Conservation (phyloP, 768 basidiomycete species). For the Phaffia tasmanica region DNA sequence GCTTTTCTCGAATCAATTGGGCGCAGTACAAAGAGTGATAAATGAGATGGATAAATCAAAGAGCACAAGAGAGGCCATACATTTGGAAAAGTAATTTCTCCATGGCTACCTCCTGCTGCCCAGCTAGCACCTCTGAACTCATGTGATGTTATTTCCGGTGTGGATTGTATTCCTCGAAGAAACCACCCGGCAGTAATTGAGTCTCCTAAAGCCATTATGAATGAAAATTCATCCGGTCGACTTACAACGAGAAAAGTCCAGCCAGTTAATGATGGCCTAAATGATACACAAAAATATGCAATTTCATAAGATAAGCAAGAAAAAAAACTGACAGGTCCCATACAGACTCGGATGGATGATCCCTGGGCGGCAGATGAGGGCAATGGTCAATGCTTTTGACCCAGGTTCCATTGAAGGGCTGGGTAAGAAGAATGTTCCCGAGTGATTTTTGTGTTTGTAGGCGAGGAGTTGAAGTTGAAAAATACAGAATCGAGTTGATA, state of each 20-base stretch:
- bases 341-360: neutral
- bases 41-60: neutral
- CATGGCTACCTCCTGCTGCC: constrained; percentile 19
- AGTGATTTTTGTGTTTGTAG: too few relatives aligned
- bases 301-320: too few relatives aligned
- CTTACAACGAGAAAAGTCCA: neutral
- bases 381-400: neutral
- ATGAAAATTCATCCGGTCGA: constrained; percentile 23
- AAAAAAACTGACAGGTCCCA: constrained; percentile 19
- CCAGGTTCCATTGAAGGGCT: constrained; percentile 2
- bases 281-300: neutral
- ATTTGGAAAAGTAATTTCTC: constrained; percentile 15
- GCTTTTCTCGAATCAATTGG: too few relatives aligned
- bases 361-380: neutral
- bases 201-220: constrained; percentile 22
- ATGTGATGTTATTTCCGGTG: constrained; percentile 7
- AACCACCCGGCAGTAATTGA: constrained; percentile 25
- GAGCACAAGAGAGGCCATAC: neutral
- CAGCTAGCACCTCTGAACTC: constrained; percentile 20
- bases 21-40: too few relatives aligned
- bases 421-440: too few relatives aligned
- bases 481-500: too few relatives aligned
- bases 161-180: constrained; percentile 2
- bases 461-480: too few relatives aligned
- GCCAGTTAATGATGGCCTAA: neutral